Conservation (phyloP, 108 stramenopile species). For the Cyclotella choctawhatcheeana region DNA sequence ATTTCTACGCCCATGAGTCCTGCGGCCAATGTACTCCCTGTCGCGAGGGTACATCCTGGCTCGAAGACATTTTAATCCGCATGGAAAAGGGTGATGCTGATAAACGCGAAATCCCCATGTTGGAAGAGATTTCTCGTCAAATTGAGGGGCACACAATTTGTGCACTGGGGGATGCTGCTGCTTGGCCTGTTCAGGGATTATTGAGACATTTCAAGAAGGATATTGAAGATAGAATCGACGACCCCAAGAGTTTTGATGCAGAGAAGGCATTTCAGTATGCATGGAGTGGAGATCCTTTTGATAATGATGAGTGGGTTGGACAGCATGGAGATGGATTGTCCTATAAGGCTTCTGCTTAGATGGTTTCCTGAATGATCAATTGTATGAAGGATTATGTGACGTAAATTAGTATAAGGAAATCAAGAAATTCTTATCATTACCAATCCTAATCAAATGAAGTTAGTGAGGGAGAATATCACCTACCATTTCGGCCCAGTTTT, state of each 20-base stretch:
- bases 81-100: slow-evolving; percentile 99
- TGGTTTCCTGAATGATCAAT: neutral
- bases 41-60: slow-evolving; percentile 96
- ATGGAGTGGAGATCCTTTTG: slow-evolving; percentile 94
- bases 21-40: slow-evolving; percentile 99
- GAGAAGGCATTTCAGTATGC: slow-evolving; percentile 96
- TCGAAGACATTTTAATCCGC: slow-evolving; percentile 91
- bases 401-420: neutral
- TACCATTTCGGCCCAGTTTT: too few species aligned
- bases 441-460: too few species aligned
- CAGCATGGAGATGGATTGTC: slow-evolving; percentile 87
- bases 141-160: slow-evolving; percentile 99
- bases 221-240: slow-evolving; percentile 96
- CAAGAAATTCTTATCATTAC: neutral
- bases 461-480: too few species aligned
- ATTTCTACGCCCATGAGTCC: slow-evolving; percentile 99
- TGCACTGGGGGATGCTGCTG: slow-evolving; percentile 99
- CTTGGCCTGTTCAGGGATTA: slow-evolving; percentile 99
- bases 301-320: slow-evolving; percentile 90
- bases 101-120: slow-evolving; percentile 99
- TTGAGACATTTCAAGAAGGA: slow-evolving; percentile 97
- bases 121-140: slow-evolving; percentile 99
- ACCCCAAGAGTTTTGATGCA: slow-evolving; percentile 85
- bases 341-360: slow-evolving; percentile 52
- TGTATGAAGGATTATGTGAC: neutral